phyloP scores from a whole-genome alignment of 495 filamentous ascomycete species.

The Penicillium robsamsonii region DNA sequence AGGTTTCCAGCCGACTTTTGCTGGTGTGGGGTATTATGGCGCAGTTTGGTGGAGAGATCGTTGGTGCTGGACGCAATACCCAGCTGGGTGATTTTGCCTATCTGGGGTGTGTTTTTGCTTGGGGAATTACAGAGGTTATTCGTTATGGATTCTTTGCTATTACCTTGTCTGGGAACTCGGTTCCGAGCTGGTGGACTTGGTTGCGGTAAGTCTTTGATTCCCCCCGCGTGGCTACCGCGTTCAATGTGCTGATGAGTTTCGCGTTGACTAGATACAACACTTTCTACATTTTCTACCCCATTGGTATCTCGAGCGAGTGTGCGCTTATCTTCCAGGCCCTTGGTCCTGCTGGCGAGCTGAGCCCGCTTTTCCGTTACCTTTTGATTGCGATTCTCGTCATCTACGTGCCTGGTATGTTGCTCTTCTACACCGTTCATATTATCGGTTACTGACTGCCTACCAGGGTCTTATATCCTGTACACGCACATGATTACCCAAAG shows the following conservation, averaged over 20 bases:
- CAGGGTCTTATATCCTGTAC: conserved; percentile 84
- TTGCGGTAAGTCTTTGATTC: conserved; percentile 48
- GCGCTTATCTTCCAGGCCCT: conserved; percentile 68
- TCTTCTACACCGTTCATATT: background rate
- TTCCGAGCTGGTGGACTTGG: conserved; percentile 71
- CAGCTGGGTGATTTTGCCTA: conserved; percentile 44
- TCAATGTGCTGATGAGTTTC: conserved; percentile 5
- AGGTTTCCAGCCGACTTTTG: conserved; percentile 77
- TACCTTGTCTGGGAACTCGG: conserved; percentile 55
- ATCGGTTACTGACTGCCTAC: conserved; percentile 19
- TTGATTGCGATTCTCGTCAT: conserved; percentile 62
- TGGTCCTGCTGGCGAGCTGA: conserved; percentile 52
- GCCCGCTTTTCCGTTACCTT: conserved; percentile 53
- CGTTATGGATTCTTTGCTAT: conserved; percentile 86
- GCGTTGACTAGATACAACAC: conserved; percentile 67
- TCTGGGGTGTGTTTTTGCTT: conserved; percentile 61
- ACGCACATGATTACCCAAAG: conserved; percentile 93
- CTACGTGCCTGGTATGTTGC: conserved; percentile 75
- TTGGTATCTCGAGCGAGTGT: conserved; percentile 85
- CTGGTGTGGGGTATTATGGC: conserved; percentile 78
- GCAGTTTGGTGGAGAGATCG: conserved; percentile 49
- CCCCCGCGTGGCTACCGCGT: background rate
- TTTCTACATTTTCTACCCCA: conserved; percentile 87
- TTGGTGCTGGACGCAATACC: conserved; percentile 22
- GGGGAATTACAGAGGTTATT: conserved; percentile 82